Percentiles rank a stretch among this genome's conserved stretches.
Evolutionary conservation across 1,284 basidiomycete genomes (phyloP).

Genomic region (Puccinia sorghi): DNA sequence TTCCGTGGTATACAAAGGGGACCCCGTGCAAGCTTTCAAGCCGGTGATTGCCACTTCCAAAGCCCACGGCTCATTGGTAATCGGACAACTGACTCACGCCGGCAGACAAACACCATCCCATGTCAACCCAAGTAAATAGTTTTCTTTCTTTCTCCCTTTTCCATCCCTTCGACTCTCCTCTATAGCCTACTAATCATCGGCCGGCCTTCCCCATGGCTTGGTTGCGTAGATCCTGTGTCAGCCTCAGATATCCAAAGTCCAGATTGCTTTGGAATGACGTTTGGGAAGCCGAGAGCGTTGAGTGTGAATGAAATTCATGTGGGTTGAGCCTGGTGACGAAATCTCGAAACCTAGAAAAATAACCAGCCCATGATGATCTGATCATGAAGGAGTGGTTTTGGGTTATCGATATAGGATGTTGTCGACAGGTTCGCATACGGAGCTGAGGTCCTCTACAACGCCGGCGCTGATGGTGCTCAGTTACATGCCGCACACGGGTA

Average conservation of each 20-base stretch:
- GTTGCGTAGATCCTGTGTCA: conserved; percentile 53
- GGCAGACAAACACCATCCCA: conserved; percentile 58
- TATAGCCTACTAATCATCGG: background rate
- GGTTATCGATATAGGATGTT: conserved; percentile 51
- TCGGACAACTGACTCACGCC: conserved; percentile 61
- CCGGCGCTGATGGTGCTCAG: conserved; percentile 59
- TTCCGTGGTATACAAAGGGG: conserved; percentile 50
- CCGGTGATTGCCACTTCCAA: conserved; percentile 59
- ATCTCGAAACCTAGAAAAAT: background rate
- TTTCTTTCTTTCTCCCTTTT: conserved; percentile 55
- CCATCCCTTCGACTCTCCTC: no score
- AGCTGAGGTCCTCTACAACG: conserved; percentile 58
- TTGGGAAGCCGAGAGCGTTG: conserved; percentile 55
- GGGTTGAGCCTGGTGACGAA: background rate
- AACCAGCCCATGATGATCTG: background rate
- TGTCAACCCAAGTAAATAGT: conserved; percentile 53
- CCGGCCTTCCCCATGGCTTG: background rate
- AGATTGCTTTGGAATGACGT: conserved; percentile 13
- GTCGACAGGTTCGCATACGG: conserved; percentile 59
- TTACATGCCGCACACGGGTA: conserved; percentile 58
- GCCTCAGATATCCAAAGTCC: conserved; percentile 53
- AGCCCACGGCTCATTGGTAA: conserved; percentile 60
- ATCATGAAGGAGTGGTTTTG: no score
- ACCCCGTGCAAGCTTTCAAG: conserved; percentile 58
- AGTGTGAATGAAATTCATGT: conserved; percentile 57